phyloP scores from a whole-genome alignment of 192 early-diverging fungal genomes.

The Powellomyces hirtus region DNA sequence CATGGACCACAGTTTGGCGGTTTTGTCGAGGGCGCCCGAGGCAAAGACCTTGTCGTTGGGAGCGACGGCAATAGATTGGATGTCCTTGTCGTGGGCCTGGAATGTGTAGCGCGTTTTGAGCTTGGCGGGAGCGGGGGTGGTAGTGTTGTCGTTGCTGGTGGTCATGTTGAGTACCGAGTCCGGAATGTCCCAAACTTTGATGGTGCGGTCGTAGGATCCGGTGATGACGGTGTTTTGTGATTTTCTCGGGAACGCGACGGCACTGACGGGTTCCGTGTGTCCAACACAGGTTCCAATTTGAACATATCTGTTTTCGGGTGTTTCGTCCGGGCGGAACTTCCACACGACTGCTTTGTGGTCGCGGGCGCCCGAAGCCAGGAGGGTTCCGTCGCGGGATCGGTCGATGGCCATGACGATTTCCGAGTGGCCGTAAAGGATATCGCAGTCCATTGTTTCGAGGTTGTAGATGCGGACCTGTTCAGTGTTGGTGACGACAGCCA shows the following conservation, averaged over 20 bases:
- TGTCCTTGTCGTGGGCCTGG: constrained; percentile 95
- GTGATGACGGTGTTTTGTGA: constrained; percentile 71
- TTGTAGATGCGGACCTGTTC: constrained; percentile 85
- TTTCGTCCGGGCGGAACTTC: constrained; percentile 64
- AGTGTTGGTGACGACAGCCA: constrained; percentile 92
- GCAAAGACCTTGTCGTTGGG: constrained; percentile 93
- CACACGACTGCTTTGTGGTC: constrained; percentile 87
- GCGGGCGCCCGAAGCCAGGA: constrained; percentile 86
- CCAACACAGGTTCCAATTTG: constrained; percentile 76
- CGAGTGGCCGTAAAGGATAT: constrained; percentile 84
- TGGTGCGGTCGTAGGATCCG: constrained; percentile 90
- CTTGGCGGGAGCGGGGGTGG: constrained; percentile 28
- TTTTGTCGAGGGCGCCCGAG: constrained; percentile 92
- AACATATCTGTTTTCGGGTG: constrained; percentile 41
- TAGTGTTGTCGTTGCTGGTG: neutral
- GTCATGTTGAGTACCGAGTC: neutral
- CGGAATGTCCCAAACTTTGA: constrained; percentile 89
- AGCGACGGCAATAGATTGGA: constrained; percentile 87
- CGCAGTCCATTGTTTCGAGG: constrained; percentile 72
- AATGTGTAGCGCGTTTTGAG: constrained; percentile 79
- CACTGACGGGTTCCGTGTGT: constrained; percentile 90
- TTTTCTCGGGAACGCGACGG: constrained; percentile 76
- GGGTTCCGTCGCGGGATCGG: constrained; percentile 62
- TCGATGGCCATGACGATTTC: constrained; percentile 85
- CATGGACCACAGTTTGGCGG: constrained; percentile 80